phyloP scores from a whole-genome alignment of 148 eudicot genomes.

The Mesembryanthemum crystallinum region DNA sequence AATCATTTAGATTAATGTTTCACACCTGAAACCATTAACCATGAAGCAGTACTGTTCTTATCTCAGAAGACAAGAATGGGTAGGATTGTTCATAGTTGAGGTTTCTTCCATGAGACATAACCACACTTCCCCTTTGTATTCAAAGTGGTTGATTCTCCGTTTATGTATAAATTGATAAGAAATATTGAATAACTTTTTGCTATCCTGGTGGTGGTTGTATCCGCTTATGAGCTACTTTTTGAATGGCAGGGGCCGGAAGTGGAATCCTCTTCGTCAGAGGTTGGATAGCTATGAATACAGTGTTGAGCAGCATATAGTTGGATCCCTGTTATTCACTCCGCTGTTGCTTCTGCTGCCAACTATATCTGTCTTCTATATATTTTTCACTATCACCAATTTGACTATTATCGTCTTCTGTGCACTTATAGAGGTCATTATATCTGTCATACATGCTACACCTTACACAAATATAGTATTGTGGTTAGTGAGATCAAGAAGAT shows the following conservation, averaged over 20 bases:
- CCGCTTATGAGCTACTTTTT: conserved; percentile 23
- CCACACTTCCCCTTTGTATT: not conserved
- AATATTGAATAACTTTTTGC: conserved; percentile 1
- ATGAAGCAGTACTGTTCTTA: not conserved
- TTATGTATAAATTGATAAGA: not conserved
- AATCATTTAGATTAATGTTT: not conserved
- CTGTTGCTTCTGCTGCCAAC: conserved; percentile 86
- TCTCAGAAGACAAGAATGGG: not conserved
- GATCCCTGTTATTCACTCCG: conserved; percentile 85
- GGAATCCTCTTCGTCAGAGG: conserved; percentile 93
- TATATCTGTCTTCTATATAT: conserved; percentile 84
- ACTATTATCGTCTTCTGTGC: conserved; percentile 42
- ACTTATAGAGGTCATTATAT: conserved; percentile 51
- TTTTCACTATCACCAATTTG: conserved; percentile 69
- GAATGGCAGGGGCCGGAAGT: conserved; percentile 77
- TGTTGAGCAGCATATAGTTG: conserved; percentile 94
- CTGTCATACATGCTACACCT: conserved; percentile 85
- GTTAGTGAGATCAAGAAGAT: conserved; percentile 65
- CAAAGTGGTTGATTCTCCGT: not conserved
- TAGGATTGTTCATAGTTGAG: not conserved
- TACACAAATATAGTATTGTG: conserved; percentile 64
- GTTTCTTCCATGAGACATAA: not conserved
- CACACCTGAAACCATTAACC: not conserved
- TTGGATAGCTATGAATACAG: conserved; percentile 90
- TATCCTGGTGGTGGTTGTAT: not conserved